Evolutionary conservation across 306 rosid genomes (phyloP).

Genomic region (Trifolium dubium): DNA sequence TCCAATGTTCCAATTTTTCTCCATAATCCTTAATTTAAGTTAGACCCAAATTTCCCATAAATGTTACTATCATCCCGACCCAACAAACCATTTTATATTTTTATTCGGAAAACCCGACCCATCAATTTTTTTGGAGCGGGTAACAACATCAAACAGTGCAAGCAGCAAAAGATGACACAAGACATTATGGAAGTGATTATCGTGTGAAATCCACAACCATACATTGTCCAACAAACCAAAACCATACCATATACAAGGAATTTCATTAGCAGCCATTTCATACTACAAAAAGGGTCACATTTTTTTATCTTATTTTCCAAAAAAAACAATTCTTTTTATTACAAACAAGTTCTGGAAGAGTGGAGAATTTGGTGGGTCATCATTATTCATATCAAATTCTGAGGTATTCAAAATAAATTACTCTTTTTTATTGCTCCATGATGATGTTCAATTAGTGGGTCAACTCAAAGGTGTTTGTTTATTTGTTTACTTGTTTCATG

Average conservation of each 20-base stretch:
- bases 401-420: constrained; percentile 9
- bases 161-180: neutral
- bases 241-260: constrained; percentile 10
- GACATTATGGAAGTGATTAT: constrained; percentile 9
- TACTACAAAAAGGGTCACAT: constrained; percentile 27
- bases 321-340: constrained; percentile 1
- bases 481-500: constrained; percentile 5
- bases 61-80: neutral
- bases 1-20: too few relatives aligned
- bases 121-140: neutral
- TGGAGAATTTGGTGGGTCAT: constrained; percentile 58
- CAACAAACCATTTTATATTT: neutral
- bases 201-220: constrained; percentile 44
- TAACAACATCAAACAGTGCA: neutral
- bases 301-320: neutral
- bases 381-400: constrained; percentile 1
- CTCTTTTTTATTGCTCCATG: constrained; percentile 47
- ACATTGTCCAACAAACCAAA: constrained; percentile 4
- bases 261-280: constrained; percentile 4
- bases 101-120: constrained; percentile 22
- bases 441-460: constrained; percentile 55
- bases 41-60: neutral
- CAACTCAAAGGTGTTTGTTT: constrained; percentile 36
- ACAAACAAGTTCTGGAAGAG: constrained; percentile 44
- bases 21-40: too few relatives aligned